Percentiles rank a stretch among this genome's conserved stretches.
Evolutionary conservation across 768 basidiomycete species (phyloP).

Genomic region (Lactifluus echinatus): DNA sequence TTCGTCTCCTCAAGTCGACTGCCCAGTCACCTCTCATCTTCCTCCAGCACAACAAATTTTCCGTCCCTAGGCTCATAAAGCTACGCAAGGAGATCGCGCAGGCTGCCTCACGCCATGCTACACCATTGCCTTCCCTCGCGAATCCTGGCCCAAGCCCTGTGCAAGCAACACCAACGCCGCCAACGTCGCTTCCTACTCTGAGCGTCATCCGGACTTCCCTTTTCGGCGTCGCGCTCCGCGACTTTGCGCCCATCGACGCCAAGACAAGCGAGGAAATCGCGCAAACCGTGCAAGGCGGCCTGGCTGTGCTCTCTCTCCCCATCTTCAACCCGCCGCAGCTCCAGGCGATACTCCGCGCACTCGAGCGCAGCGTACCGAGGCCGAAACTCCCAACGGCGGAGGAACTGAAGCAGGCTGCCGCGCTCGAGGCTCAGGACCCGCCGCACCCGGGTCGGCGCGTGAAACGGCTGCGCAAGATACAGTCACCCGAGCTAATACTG

Average conservation of each 20-base stretch:
- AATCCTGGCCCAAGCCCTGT: constrained; percentile 24
- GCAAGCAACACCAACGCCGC: constrained; percentile 16
- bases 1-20: constrained; percentile 54
- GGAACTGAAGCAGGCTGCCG: constrained; percentile 40
- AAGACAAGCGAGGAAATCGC: constrained; percentile 45
- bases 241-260: constrained; percentile 44
- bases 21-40: constrained; percentile 58
- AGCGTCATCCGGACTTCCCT: constrained; percentile 70
- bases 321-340: constrained; percentile 67
- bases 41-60: constrained; percentile 70
- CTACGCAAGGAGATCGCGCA: constrained; percentile 60
- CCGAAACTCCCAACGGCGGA: constrained; percentile 45
- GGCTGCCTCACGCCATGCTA: constrained; percentile 35
- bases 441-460: constrained; percentile 61
- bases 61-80: constrained; percentile 53
- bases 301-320: constrained; percentile 59
- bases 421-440: constrained; percentile 48
- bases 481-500: constrained; percentile 59
- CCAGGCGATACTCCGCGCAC: constrained; percentile 52
- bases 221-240: constrained; percentile 68
- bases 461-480: constrained; percentile 46
- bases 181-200: constrained; percentile 45
- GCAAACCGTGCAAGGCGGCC: constrained; percentile 45
- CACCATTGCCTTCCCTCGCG: constrained; percentile 28
- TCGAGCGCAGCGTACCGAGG: constrained; percentile 58